These are phyloP conservation scores for Rachicladosporium sp. DNA, from an alignment of 2,329 filamentous ascomycete genomes.

Conservation along the genomic window DNA sequence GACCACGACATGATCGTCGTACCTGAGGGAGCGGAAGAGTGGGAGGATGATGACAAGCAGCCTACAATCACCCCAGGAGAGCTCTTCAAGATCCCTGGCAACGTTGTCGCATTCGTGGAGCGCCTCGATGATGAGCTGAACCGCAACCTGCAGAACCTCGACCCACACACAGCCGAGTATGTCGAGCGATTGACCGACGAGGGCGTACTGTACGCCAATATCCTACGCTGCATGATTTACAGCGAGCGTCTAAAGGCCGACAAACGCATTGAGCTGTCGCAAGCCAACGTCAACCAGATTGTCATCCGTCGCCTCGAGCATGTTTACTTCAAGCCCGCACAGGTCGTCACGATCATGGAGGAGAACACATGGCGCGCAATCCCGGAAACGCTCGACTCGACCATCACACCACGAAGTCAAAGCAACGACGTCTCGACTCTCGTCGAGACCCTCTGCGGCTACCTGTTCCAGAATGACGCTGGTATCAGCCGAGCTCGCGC, in stretches of 20 bases:
- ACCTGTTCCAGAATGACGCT: conserved; percentile 87
- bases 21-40: conserved; percentile 82
- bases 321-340: conserved; percentile 96
- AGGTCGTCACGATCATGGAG: conserved; percentile 87
- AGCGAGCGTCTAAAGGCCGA: conserved; percentile 69
- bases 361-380: conserved; percentile 85
- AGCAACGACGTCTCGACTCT: conserved; percentile 59
- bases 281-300: conserved; percentile 84
- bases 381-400: conserved; percentile 57
- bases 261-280: conserved; percentile 56
- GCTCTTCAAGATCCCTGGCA: conserved; percentile 84
- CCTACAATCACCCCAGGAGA: conserved; percentile 62
- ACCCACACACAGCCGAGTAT: conserved; percentile 97
- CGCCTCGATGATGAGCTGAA: conserved; percentile 94
- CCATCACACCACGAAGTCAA: conserved; percentile 62
- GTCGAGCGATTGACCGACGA: conserved; percentile 92
- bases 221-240: conserved; percentile 80
- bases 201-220: conserved; percentile 77
- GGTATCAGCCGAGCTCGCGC: conserved; percentile 91
- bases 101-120: conserved; percentile 87
- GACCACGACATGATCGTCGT: conserved; percentile 67
- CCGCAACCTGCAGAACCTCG: conserved; percentile 91
- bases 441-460: conserved; percentile 80
- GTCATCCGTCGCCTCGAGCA: conserved; percentile 92
- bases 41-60: conserved; percentile 96